A percentile compares a stretch with the other conserved stretches of the same genome.
phyloP scores from a whole-genome alignment of 2,329 filamentous ascomycete genomes.

The Epichloe brachyelytri region DNA sequence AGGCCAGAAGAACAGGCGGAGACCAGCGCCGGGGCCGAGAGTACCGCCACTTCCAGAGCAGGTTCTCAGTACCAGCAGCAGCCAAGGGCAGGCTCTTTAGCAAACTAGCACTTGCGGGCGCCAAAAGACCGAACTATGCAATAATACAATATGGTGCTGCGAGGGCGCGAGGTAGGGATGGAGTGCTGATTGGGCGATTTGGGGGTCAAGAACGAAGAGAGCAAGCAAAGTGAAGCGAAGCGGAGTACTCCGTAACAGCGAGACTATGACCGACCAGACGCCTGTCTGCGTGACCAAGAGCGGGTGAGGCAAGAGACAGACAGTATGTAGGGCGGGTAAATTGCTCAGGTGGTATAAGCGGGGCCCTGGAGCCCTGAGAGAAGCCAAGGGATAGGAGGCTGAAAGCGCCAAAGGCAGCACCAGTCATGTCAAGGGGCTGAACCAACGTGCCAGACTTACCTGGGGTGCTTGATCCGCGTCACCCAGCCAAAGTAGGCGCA shows the following conservation, averaged over 20 bases:
- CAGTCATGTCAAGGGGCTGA: not conserved
- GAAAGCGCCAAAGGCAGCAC: not conserved
- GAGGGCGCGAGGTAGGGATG: not conserved
- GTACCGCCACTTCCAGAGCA: not conserved
- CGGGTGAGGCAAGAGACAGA: not conserved
- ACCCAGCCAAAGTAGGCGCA: not conserved
- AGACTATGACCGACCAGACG: not conserved
- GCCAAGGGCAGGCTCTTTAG: not conserved
- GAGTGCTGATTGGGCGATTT: slow-evolving; percentile 4
- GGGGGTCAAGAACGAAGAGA: not conserved
- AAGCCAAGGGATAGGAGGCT: not conserved
- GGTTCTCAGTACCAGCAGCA: not conserved
- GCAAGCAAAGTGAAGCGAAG: not conserved
- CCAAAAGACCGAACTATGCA: not conserved
- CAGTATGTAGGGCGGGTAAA: not conserved
- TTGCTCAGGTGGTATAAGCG: not conserved
- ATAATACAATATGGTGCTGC: not conserved
- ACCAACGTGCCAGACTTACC: not conserved
- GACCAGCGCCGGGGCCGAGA: not conserved
- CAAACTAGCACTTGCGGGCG: not conserved
- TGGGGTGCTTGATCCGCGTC: slow-evolving; percentile 1
- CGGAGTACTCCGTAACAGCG: not conserved
- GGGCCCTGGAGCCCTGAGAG: not conserved
- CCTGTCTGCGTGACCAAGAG: not conserved
- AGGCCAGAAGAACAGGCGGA: slow-evolving; percentile 2